Percentiles rank a stretch among this genome's conserved stretches.
phyloP scores from a whole-genome alignment of 441 rosid genomes.

The Eugenia klotzschiana region DNA sequence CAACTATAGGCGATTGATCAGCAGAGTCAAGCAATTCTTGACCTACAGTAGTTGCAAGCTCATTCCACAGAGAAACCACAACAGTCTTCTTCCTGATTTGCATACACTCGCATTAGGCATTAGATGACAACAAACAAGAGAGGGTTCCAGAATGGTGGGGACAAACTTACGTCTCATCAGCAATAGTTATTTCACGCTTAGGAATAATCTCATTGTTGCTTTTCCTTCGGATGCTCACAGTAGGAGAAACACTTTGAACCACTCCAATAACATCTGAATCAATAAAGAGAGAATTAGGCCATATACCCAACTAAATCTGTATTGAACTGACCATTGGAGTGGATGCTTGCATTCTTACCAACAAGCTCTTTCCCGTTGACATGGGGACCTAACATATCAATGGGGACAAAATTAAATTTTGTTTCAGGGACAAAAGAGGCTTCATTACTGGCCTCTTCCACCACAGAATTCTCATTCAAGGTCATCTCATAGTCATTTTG shows the following conservation, averaged over 20 bases:
- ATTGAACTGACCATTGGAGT: background rate
- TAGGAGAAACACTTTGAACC: conserved; percentile 71
- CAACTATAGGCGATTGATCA: conserved; percentile 57
- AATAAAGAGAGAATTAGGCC: background rate
- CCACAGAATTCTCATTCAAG: conserved; percentile 69
- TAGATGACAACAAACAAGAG: background rate
- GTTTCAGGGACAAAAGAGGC: conserved; percentile 59
- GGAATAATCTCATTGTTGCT: conserved; percentile 63
- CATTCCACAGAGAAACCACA: conserved; percentile 80
- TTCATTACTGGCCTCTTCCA: conserved; percentile 64
- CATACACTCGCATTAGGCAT: background rate
- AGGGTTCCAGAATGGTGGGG: background rate
- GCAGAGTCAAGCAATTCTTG: conserved; percentile 61
- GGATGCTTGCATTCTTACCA: conserved; percentile 26
- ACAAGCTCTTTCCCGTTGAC: conserved; percentile 59
- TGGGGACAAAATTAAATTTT: conserved; percentile 60
- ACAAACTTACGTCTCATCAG: conserved; percentile 51
- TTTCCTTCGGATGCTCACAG: conserved; percentile 68
- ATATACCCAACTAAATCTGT: background rate
- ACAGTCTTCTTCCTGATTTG: conserved; percentile 59
- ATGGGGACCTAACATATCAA: conserved; percentile 63
- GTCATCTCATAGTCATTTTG: conserved; percentile 92
- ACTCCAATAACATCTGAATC: conserved; percentile 67
- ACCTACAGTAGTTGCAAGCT: conserved; percentile 59
- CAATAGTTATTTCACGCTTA: conserved; percentile 75